Conservation (phyloP, 352 stramenopile species). For the Phytophthora foliorum region DNA sequence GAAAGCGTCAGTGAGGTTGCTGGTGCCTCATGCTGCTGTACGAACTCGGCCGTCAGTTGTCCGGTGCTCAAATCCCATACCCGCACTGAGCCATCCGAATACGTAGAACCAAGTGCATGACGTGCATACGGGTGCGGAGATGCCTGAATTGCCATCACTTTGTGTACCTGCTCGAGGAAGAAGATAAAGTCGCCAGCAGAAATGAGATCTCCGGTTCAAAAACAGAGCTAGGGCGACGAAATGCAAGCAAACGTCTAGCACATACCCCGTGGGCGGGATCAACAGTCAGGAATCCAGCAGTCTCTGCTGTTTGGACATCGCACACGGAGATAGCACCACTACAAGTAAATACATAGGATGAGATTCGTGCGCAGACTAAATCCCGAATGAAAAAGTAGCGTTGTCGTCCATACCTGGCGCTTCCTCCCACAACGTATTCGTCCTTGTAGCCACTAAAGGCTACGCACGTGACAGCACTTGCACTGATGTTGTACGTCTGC, state of each 20-base stretch:
- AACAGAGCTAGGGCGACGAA: not conserved
- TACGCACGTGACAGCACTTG: conserved; percentile 70
- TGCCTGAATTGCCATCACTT: conserved; percentile 61
- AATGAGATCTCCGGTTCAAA: not conserved
- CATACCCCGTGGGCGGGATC: conserved; percentile 54
- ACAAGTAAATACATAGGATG: not conserved
- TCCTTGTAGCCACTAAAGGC: conserved; percentile 81
- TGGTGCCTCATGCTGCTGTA: conserved; percentile 62
- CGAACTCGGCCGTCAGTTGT: conserved; percentile 67
- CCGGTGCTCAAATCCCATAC: conserved; percentile 73
- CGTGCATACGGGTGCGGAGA: conserved; percentile 73
- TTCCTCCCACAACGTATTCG: conserved; percentile 77
- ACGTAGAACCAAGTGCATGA: conserved; percentile 63
- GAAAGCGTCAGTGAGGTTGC: conserved; percentile 69
- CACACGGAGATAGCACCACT: conserved; percentile 75
- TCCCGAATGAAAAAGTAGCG: not conserved
- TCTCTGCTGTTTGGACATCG: conserved; percentile 69
- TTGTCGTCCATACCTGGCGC: conserved; percentile 50
- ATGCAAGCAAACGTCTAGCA: not conserved
- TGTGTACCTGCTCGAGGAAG: conserved; percentile 47
- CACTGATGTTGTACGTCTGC: conserved; percentile 70
- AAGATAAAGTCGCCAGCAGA: not conserved
- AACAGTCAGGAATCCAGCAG: conserved; percentile 54
- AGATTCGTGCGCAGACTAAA: not conserved
- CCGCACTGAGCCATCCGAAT: conserved; percentile 70